Percentiles rank a stretch among this genome's conserved stretches.
Evolutionary conservation across 163 green algal genomes (phyloP).

Genomic region (Chloromonas sp.): DNA sequence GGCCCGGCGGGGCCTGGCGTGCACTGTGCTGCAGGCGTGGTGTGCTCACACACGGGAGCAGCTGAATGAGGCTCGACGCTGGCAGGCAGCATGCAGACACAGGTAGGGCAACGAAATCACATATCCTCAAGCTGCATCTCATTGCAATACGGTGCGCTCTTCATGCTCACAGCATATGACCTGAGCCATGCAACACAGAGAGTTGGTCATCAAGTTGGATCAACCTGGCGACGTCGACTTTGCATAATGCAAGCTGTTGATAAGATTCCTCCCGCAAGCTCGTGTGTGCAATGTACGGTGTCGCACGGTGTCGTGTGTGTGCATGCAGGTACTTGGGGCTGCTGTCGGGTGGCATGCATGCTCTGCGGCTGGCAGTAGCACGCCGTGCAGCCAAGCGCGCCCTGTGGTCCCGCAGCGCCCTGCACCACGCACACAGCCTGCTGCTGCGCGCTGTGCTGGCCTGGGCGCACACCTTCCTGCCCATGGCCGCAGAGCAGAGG

Average conservation of each 20-base stretch:
- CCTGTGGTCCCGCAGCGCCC: not conserved
- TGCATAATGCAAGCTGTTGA: too few relatives aligned
- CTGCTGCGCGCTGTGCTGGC: slow-evolving; percentile 4
- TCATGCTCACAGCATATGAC: not conserved
- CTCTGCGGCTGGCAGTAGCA: not conserved
- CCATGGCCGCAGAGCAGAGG: slow-evolving; percentile 6
- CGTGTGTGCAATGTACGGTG: not conserved
- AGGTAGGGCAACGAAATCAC: slow-evolving; percentile 6
- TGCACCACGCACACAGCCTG: not conserved
- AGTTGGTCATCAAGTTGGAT: too few relatives aligned
- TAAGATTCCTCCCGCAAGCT: too few relatives aligned
- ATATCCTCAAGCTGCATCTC: not conserved
- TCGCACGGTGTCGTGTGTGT: not conserved
- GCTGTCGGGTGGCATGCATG: slow-evolving; percentile 11
- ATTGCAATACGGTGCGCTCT: not conserved
- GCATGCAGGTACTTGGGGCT: slow-evolving; percentile 21
- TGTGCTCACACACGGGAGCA: slow-evolving; percentile 2
- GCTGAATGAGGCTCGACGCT: not conserved
- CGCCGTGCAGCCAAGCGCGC: slow-evolving; percentile 8
- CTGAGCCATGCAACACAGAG: not conserved
- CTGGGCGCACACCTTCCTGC: slow-evolving; percentile 9
- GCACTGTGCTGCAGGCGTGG: not conserved
- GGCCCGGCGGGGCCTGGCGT: slow-evolving; percentile 2
- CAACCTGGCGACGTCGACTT: too few relatives aligned
- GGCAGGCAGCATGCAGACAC: slow-evolving; percentile 14